Conservation (phyloP, 768 basidiomycete species). For the Pleurotus eryngii region DNA sequence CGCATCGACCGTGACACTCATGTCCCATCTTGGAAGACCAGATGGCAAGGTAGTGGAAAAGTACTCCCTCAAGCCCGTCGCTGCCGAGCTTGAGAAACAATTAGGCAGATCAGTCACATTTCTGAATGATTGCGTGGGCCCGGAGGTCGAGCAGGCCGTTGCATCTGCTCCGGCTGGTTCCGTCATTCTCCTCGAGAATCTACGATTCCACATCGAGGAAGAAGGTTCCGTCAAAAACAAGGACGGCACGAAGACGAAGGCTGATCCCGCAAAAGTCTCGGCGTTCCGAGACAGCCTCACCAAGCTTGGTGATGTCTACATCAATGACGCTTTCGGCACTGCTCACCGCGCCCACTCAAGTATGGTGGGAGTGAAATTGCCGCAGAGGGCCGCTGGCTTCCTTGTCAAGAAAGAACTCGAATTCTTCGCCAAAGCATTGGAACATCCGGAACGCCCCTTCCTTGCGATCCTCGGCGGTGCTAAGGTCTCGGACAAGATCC, state of each 20-base stretch:
- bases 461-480: slow-evolving; percentile 97
- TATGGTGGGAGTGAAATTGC: slow-evolving; percentile 95
- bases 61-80: slow-evolving; percentile 88
- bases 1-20: slow-evolving; percentile 81
- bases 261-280: slow-evolving; percentile 75
- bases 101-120: slow-evolving; percentile 77
- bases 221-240: slow-evolving; percentile 93
- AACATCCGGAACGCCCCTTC: slow-evolving; percentile 93
- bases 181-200: slow-evolving; percentile 91
- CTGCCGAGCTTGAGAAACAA: slow-evolving; percentile 72
- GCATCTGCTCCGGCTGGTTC: slow-evolving; percentile 60
- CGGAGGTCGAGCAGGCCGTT: slow-evolving; percentile 79
- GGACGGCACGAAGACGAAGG: slow-evolving; percentile 93
- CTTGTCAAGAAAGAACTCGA: slow-evolving; percentile 99
- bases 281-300: slow-evolving; percentile 88
- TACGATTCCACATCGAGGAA: slow-evolving; percentile 98
- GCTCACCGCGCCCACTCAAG: slow-evolving; percentile 98
- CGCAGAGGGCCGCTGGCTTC: slow-evolving; percentile 91
- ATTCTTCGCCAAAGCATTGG: slow-evolving; percentile 96
- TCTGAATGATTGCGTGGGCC: slow-evolving; percentile 80
- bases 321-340: slow-evolving; percentile 99
- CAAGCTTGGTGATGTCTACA: slow-evolving; percentile 89
- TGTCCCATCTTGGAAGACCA: slow-evolving; percentile 98
- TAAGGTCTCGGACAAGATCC: slow-evolving; percentile 99
- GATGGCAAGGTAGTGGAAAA: slow-evolving; percentile 88